Conservation (phyloP, 345 rosid genomes). For the Nasturtium officinale region DNA sequence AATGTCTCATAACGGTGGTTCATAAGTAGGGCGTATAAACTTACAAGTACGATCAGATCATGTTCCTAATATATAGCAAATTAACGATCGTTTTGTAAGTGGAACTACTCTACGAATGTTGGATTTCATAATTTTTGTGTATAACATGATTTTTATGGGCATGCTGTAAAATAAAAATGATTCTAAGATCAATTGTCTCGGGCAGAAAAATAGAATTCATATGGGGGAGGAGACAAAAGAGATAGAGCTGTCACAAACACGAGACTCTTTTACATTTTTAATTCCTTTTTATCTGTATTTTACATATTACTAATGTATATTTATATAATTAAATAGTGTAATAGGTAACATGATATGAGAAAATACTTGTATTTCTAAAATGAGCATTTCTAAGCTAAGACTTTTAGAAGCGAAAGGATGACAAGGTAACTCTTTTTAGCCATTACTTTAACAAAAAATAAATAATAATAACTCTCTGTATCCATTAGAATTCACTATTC, state of each 20-base stretch:
- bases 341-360: slow-evolving; percentile 25
- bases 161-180: slow-evolving; percentile 28
- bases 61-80: slow-evolving; percentile 34
- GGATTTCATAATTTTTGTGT: slow-evolving; percentile 4
- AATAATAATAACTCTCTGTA: slow-evolving; percentile 22
- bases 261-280: slow-evolving; percentile 36
- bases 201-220: slow-evolving; percentile 20
- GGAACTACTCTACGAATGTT: slow-evolving; percentile 20
- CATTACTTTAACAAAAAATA: slow-evolving; percentile 7
- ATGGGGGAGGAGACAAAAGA: slow-evolving; percentile 37
- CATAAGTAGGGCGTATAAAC: slow-evolving; percentile 19
- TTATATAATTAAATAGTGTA: neutral
- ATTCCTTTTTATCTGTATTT: neutral
- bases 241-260: slow-evolving; percentile 45
- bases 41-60: slow-evolving; percentile 25
- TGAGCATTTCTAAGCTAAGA: slow-evolving; percentile 28
- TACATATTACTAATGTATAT: neutral
- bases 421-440: slow-evolving; percentile 39
- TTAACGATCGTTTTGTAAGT: slow-evolving; percentile 21
- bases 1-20: neutral
- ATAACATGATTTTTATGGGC: slow-evolving; percentile 4
- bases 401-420: slow-evolving; percentile 34
- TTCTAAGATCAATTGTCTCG: slow-evolving; percentile 15
- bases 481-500: slow-evolving; percentile 24
- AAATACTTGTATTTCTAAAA: slow-evolving; percentile 27